phyloP scores from a whole-genome alignment of 768 basidiomycete species.

The Chalciporus chontae region DNA sequence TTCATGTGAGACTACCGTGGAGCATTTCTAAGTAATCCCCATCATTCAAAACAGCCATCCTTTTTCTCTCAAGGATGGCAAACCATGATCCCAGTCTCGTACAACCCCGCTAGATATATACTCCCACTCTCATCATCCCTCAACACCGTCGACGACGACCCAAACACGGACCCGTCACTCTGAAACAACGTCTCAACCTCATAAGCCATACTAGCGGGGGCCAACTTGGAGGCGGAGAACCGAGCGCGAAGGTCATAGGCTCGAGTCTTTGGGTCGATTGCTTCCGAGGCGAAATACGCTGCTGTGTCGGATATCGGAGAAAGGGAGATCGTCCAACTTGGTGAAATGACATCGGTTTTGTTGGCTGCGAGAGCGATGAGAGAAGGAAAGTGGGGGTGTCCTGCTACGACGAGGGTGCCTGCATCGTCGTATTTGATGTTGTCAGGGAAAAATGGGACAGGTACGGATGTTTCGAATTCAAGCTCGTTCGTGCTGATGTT shows the following conservation, averaged over 20 bases:
- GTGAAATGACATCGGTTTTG: conserved; percentile 37
- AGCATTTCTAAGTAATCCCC: no score
- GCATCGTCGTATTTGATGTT: conserved; percentile 54
- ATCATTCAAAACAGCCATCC: no score
- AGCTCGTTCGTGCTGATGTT: conserved; percentile 44
- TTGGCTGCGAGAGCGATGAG: conserved; percentile 44
- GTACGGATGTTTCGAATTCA: conserved; percentile 34
- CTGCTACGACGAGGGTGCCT: conserved; percentile 52
- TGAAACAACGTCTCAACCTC: conserved; percentile 66
- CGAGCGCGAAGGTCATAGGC: conserved; percentile 46
- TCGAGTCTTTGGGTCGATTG: background rate
- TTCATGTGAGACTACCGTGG: no score
- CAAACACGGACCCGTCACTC: conserved; percentile 63
- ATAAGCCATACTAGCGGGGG: conserved; percentile 34
- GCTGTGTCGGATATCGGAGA: conserved; percentile 13
- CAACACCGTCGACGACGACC: conserved; percentile 50
- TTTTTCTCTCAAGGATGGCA: conserved; percentile 44
- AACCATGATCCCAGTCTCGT: conserved; percentile 51
- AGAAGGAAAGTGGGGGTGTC: conserved; percentile 63
- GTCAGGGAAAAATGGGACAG: conserved; percentile 58
- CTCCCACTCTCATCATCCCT: conserved; percentile 45
- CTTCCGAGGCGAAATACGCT: no score
- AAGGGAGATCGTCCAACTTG: conserved; percentile 61
- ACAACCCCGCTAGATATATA: conserved; percentile 57
- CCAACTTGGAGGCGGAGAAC: conserved; percentile 42